phyloP scores from a whole-genome alignment of 805 yeast genomes.

The Cephaloascus albidus region DNA sequence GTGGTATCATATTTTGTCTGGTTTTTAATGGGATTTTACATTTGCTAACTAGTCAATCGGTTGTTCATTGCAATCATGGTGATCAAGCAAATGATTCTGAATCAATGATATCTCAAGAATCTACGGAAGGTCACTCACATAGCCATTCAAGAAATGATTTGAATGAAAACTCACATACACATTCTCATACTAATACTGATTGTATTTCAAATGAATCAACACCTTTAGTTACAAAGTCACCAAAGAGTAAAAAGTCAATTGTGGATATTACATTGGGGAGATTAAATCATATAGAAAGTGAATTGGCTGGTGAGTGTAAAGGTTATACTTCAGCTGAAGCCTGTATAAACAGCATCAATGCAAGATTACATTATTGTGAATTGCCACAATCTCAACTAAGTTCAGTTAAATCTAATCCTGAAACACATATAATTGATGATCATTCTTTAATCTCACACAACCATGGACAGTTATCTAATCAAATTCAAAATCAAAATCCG shows the following conservation, averaged over 20 bases:
- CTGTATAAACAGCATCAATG: constrained; percentile 8
- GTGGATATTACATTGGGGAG: neutral
- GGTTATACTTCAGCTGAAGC: constrained; percentile 36
- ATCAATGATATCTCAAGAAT: neutral
- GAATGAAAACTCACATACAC: constrained; percentile 7
- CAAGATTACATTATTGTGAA: constrained; percentile 27
- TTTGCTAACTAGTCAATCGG: constrained; percentile 65
- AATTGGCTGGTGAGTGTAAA: constrained; percentile 33
- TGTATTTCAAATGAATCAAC: neutral
- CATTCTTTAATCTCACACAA: neutral
- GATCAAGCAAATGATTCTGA: neutral
- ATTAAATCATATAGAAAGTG: constrained; percentile 8
- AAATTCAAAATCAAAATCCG: constrained; percentile 2
- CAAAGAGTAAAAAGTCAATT: constrained; percentile 11
- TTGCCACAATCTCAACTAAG: constrained; percentile 15
- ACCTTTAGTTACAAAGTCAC: neutral
- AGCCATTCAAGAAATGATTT: neutral
- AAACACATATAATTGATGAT: neutral
- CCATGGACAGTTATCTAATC: constrained; percentile 4
- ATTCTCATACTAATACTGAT: constrained; percentile 2
- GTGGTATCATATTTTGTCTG: constrained; percentile 57
- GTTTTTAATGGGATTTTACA: constrained; percentile 60
- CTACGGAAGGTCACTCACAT: no score
- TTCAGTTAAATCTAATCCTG: neutral
- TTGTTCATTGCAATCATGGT: constrained; percentile 79